Conservation (phyloP, 768 basidiomycete species). For the Suillus occidentalis region DNA sequence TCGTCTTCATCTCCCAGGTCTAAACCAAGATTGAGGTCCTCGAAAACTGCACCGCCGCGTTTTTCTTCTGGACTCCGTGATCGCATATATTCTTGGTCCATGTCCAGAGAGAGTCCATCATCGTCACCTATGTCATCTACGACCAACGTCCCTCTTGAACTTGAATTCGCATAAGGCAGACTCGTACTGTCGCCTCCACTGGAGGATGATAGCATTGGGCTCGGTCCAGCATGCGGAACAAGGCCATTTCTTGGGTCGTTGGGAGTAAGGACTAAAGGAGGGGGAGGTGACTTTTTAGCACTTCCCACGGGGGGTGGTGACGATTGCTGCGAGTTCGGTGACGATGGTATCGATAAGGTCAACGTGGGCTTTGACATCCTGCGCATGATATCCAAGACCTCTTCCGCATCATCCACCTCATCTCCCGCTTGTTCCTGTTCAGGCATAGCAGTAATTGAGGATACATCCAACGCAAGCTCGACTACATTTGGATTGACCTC, state of each 20-base stretch:
- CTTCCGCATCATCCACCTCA: constrained; percentile 34
- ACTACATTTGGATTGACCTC: constrained; percentile 48
- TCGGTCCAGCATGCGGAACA: constrained; percentile 36
- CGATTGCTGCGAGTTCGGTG: constrained; percentile 34
- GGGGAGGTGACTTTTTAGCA: constrained; percentile 49
- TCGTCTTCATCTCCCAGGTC: constrained; percentile 43
- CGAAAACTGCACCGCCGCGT: constrained; percentile 46
- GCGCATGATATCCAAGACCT: constrained; percentile 37
- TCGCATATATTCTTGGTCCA: constrained; percentile 29
- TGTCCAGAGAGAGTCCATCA: constrained; percentile 24
- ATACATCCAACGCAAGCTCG: constrained; percentile 51
- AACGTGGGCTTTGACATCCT: constrained; percentile 40
- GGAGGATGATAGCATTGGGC: constrained; percentile 32
- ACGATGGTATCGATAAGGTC: constrained; percentile 40
- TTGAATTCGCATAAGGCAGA: constrained; percentile 49
- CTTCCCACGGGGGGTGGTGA: constrained; percentile 36
- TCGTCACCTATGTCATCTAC: constrained; percentile 18
- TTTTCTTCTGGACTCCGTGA: constrained; percentile 43
- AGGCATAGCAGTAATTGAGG: constrained; percentile 31
- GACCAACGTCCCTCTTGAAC: constrained; percentile 22
- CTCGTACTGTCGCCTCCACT: constrained; percentile 35
- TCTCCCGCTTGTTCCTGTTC: constrained; percentile 19
- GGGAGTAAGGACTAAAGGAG: constrained; percentile 55
- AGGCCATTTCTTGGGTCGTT: constrained; percentile 32
- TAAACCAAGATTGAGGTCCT: constrained; percentile 46